Conservation (phyloP, 352 stramenopile genomes). For the Blastocystis sp. region DNA sequence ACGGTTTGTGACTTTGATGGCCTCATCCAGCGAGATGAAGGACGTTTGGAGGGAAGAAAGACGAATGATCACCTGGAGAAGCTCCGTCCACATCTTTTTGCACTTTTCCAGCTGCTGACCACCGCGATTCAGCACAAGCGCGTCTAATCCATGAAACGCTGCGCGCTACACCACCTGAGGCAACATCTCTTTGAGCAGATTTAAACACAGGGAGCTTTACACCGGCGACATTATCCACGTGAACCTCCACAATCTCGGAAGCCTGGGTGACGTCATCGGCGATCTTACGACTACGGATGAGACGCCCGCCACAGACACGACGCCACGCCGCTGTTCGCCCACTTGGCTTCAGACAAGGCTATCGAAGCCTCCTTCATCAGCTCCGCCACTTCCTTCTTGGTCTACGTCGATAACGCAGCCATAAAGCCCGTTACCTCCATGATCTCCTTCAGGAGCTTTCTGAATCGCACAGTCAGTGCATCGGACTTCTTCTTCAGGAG, state of each 20-base stretch:
- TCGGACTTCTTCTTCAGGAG: slow-evolving; percentile 97
- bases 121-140: slow-evolving; percentile 91
- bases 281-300: slow-evolving; percentile 80
- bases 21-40: slow-evolving; percentile 97
- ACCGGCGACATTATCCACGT: slow-evolving; percentile 98
- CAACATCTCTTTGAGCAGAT: slow-evolving; percentile 70
- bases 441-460: slow-evolving; percentile 87
- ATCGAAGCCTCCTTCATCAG: slow-evolving; percentile 82
- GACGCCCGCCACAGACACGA: slow-evolving; percentile 78
- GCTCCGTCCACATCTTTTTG: slow-evolving; percentile 84
- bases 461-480: slow-evolving; percentile 94
- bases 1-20: slow-evolving; percentile 96
- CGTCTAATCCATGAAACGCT: slow-evolving; percentile 79
- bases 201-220: slow-evolving; percentile 98
- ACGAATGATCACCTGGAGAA: slow-evolving; percentile 85
- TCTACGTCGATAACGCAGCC: slow-evolving; percentile 66
- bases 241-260: slow-evolving; percentile 91
- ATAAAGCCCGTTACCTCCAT: slow-evolving; percentile 77
- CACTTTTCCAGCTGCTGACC: slow-evolving; percentile 96
- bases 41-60: slow-evolving; percentile 91
- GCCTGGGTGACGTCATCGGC: slow-evolving; percentile 92
- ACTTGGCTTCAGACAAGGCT: slow-evolving; percentile 95
- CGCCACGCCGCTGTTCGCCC: slow-evolving; percentile 94
- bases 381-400: slow-evolving; percentile 79
- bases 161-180: neutral